These are phyloP conservation scores for Cyphellophora europaea DNA, from an alignment of 2,329 filamentous ascomycete genomes.

Conservation along the genomic window DNA sequence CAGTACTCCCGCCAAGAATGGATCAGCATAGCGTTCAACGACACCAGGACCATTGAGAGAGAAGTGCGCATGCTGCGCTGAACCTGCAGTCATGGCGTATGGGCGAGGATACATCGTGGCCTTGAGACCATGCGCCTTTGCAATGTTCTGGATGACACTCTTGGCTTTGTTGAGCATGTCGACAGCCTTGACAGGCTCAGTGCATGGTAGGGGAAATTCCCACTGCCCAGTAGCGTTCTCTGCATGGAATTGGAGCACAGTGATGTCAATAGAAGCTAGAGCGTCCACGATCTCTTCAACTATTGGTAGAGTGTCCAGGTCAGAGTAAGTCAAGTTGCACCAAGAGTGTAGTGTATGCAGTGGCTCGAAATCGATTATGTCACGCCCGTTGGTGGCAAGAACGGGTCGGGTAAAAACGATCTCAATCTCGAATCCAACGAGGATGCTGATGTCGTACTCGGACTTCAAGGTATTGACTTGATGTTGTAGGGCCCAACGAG, in stretches of 20 bases:
- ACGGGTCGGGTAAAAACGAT: conserved; percentile 57
- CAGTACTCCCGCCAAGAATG: conserved; percentile 66
- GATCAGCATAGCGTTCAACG: conserved; percentile 33
- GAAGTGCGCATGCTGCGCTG: conserved; percentile 60
- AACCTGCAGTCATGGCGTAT: conserved; percentile 48
- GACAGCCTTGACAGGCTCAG: conserved; percentile 55
- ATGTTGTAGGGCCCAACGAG: conserved; percentile 52
- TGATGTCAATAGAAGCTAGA: conserved; percentile 54
- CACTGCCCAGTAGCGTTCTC: conserved; percentile 68
- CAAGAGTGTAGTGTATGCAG: conserved; percentile 60
- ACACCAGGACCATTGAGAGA: conserved; percentile 46
- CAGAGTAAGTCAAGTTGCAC: conserved; percentile 56
- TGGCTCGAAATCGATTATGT: conserved; percentile 31
- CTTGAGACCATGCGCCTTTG: conserved; percentile 51
- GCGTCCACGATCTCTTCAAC: conserved; percentile 56
- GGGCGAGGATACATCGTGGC: conserved; percentile 70
- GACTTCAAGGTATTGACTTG: conserved; percentile 43
- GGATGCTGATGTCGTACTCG: conserved; percentile 47
- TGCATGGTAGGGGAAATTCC: conserved; percentile 61
- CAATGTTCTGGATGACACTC: conserved; percentile 58
- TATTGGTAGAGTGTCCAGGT: conserved; percentile 46
- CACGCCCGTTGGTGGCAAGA: conserved; percentile 18
- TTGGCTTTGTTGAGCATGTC: conserved; percentile 63
- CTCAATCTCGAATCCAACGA: conserved; percentile 75
- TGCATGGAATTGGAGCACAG: conserved; percentile 64